Conservation (phyloP, 1,139 yeast species). For the Spathaspora sp. region DNA sequence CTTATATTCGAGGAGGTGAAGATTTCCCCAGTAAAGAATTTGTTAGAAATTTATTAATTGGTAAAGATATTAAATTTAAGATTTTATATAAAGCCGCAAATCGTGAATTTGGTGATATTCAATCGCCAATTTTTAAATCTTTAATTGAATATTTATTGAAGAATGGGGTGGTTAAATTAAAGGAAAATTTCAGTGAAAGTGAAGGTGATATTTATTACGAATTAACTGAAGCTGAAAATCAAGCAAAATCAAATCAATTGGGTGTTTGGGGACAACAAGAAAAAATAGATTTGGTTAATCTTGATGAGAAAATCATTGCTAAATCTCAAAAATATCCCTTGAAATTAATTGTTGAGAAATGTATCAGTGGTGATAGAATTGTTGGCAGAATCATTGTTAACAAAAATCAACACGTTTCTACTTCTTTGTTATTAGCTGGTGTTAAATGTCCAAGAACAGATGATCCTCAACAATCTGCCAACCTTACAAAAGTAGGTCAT, state of each 20-base stretch:
- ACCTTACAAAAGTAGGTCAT: slow-evolving; percentile 61
- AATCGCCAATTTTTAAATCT: slow-evolving; percentile 63
- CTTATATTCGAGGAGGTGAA: slow-evolving; percentile 53
- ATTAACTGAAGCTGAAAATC: slow-evolving; percentile 36
- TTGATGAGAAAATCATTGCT: slow-evolving; percentile 38
- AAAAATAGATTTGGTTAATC: slow-evolving; percentile 24
- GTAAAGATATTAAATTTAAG: slow-evolving; percentile 63
- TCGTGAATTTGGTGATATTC: slow-evolving; percentile 72
- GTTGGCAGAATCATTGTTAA: slow-evolving; percentile 15
- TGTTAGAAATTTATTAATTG: slow-evolving; percentile 63
- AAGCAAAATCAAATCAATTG: slow-evolving; percentile 46
- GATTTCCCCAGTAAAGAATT: slow-evolving; percentile 60
- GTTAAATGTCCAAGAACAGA: slow-evolving; percentile 69
- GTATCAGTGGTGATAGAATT: slow-evolving; percentile 70
- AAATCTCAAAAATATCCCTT: slow-evolving; percentile 43
- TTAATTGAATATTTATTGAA: slow-evolving; percentile 56
- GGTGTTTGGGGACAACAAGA: slow-evolving; percentile 55
- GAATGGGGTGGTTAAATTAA: slow-evolving; percentile 62
- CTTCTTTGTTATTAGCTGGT: slow-evolving; percentile 72
- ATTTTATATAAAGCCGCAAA: slow-evolving; percentile 52
- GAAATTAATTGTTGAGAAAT: slow-evolving; percentile 68
- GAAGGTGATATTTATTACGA: slow-evolving; percentile 25
- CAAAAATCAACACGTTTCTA: slow-evolving; percentile 43
- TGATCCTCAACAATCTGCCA: slow-evolving; percentile 32
- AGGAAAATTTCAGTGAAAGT: slow-evolving; percentile 52